Base-by-base conservation (phyloP, 78 protist species). In the Mantamonas sphyraenae region DNA sequence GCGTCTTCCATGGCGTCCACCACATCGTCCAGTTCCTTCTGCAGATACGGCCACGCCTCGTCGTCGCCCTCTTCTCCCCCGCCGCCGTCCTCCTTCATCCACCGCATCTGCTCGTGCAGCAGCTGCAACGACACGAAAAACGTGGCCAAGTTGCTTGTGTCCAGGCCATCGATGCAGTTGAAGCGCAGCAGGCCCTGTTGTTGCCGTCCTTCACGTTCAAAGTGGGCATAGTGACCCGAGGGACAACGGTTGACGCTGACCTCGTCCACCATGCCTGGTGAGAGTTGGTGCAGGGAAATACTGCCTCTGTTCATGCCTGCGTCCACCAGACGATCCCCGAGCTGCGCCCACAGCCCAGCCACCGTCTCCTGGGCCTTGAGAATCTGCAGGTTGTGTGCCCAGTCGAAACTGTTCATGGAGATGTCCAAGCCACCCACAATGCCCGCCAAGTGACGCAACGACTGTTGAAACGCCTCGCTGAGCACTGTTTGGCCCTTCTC, bases 111-210 rank as follows among this genome's bases (percentile, higher is more conserved):
- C n/a, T n/a, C n/a, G n/a, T n/a, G n/a, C n/a, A n/a, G n/a, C n/a
- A n/a, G n/a, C n/a, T n/a, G n/a, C n/a, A n/a, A n/a, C n/a, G n/a
- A 20, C 31, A 60, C 24, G 43, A 17, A 60, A 10, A 60, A 60
- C 12, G 65, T 14, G 22, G 37, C 16, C 37, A 60, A 7, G 43
- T 60, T 60, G 43, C 37, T 60, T 22, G 37, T 10, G 22, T 60
- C 65, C n/a, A 60, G 43, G 3, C 37, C 10, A 22, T 60, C 65
- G n/a, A 2, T 9, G 43, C 65, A 60, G 65, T 60, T 60, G 65
- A 60, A 14, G 22, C 65, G 3, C 33, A 24, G 43, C n/a, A 60
- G 31, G 5, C 37, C 33, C 26, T n/a, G n/a, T n/a, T 3, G 10
- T 33, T 60, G 65, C 31, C 42, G 5, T 4, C 26, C 31, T 5